Evolutionary conservation across 495 filamentous ascomycete genomes (phyloP).

Genomic region (Parathielavia hyrcaniae): DNA sequence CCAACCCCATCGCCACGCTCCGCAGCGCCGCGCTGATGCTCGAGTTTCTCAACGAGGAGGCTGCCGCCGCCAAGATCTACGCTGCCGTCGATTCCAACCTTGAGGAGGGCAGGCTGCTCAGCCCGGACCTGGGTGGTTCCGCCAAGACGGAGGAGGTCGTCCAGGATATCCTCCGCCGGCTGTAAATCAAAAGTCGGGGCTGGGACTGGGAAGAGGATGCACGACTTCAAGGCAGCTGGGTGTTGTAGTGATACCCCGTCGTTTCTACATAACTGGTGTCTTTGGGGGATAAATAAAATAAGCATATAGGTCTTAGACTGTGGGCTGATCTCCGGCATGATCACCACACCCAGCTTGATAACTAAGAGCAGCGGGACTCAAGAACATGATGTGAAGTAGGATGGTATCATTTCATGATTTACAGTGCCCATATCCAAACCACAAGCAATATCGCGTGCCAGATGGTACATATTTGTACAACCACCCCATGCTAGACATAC

Average conservation of each 20-base stretch:
- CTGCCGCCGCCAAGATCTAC: constrained; percentile 84
- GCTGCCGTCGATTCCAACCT: constrained; percentile 87
- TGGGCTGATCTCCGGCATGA: neutral
- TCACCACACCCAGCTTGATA: neutral
- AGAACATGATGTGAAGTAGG: neutral
- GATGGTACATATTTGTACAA: constrained; percentile 10
- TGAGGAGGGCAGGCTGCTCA: constrained; percentile 72
- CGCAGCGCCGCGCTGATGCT: constrained; percentile 90
- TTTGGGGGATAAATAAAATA: constrained; percentile 16
- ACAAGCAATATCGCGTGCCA: constrained; percentile 9
- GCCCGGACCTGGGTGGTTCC: constrained; percentile 85
- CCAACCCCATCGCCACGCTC: constrained; percentile 94
- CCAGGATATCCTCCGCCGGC: constrained; percentile 75
- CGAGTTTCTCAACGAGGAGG: constrained; percentile 82
- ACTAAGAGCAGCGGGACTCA: neutral
- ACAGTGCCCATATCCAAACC: neutral
- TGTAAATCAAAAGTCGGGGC: constrained; percentile 46
- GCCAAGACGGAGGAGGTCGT: constrained; percentile 85
- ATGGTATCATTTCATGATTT: constrained; percentile 6
- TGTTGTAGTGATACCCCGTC: constrained; percentile 16
- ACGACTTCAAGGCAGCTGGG: neutral
- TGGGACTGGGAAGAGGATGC: neutral
- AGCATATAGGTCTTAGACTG: neutral
- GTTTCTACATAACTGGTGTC: constrained; percentile 21
- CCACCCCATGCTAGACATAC: constrained; percentile 4